These are phyloP conservation scores for Sarcocystis neurona DNA, from an alignment of 169 alveolate species.

Conservation along the genomic window DNA sequence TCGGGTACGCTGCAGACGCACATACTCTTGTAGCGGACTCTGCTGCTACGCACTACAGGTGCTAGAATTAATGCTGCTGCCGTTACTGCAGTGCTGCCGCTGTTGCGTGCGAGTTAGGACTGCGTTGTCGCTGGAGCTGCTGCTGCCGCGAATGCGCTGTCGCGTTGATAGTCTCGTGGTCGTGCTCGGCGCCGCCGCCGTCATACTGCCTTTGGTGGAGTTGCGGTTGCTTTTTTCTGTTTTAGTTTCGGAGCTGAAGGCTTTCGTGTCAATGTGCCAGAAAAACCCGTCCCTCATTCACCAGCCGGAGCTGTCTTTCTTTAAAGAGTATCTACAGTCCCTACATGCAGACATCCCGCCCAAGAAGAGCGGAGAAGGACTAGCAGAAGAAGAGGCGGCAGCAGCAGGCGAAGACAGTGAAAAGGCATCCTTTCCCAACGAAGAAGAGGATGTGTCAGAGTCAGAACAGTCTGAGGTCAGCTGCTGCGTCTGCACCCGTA, in stretches of 20 bases:
- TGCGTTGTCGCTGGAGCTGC: neutral
- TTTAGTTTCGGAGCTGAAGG: conserved; percentile 74
- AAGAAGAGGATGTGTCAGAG: neutral
- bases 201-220: neutral
- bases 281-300: conserved; percentile 71
- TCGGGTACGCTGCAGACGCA: no score
- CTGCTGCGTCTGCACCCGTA: no score
- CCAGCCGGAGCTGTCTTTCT: conserved; percentile 72
- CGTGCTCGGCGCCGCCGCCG: no score
- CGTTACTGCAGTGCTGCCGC: neutral
- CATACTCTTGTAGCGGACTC: no score
- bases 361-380: neutral
- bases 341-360: conserved; percentile 68
- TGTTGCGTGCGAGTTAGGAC: neutral
- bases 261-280: conserved; percentile 69
- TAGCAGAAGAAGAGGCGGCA: conserved; percentile 42
- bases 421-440: no score
- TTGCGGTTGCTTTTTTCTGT: neutral
- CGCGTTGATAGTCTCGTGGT: no score
- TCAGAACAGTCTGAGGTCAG: no score
- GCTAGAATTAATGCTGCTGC: neutral
- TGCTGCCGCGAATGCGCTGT: neutral
- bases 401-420: no score
- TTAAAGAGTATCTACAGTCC: conserved; percentile 70
- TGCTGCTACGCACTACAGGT: neutral